These are phyloP conservation scores for Microbotryum intermedium DNA, from an alignment of 1,284 basidiomycete species.

Conservation along the genomic window DNA sequence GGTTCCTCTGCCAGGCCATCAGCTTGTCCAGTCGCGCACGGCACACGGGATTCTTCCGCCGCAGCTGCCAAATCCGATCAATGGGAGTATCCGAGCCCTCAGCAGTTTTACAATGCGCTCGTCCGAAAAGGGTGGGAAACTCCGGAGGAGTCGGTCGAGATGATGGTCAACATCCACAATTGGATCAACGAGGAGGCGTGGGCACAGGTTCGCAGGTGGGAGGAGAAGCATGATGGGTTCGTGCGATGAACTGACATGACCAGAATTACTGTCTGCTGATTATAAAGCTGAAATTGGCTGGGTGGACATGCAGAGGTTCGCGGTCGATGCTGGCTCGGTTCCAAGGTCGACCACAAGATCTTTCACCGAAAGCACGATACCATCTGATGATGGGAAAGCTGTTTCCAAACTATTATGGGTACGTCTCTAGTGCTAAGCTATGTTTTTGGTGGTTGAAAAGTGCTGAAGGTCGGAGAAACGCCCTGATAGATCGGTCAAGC, in stretches of 20 bases:
- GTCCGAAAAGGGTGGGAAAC: conserved; percentile 97
- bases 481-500: conserved; percentile 63
- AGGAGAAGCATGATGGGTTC: conserved; percentile 55
- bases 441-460: no score
- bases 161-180: conserved; percentile 97
- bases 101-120: conserved; percentile 97
- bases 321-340: conserved; percentile 66
- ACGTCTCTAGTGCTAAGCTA: conserved; percentile 31
- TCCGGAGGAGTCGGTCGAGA: conserved; percentile 89
- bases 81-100: conserved; percentile 98
- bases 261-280: neutral
- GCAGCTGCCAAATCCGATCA: conserved; percentile 30
- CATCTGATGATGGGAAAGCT: conserved; percentile 77
- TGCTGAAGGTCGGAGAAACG: no score
- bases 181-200: conserved; percentile 96
- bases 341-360: conserved; percentile 79
- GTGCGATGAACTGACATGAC: conserved; percentile 13
- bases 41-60: conserved; percentile 1
- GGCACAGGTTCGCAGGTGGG: conserved; percentile 92
- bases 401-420: conserved; percentile 83
- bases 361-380: conserved; percentile 70
- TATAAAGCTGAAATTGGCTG: neutral
- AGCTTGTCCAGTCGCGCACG: conserved; percentile 36
- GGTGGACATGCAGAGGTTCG: conserved; percentile 39
- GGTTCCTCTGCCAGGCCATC: conserved; percentile 30